Conservation (phyloP, 2,329 filamentous ascomycete species). For the Arthrobotrys iridis region DNA sequence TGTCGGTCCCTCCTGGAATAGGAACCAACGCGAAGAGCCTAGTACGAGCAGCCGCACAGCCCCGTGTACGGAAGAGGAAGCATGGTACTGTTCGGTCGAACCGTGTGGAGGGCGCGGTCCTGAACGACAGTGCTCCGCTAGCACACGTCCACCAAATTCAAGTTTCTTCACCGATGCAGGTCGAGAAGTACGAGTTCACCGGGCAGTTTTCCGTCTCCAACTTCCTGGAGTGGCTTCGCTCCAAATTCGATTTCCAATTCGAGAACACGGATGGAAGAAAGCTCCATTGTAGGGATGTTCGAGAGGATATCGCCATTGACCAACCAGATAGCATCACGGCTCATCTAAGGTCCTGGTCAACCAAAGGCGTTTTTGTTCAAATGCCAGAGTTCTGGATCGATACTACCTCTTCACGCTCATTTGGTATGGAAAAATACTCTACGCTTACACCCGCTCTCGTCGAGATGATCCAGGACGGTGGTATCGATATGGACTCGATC, state of each 20-base stretch:
- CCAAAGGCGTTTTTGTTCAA: slow-evolving; percentile 35
- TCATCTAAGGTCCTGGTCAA: slow-evolving; percentile 40
- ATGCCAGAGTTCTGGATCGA: slow-evolving; percentile 40
- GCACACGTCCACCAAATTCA: slow-evolving; percentile 10
- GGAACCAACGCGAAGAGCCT: slow-evolving; percentile 52
- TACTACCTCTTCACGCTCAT: slow-evolving; percentile 24
- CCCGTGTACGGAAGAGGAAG: slow-evolving; percentile 47
- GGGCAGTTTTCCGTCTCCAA: slow-evolving; percentile 26
- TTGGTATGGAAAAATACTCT: slow-evolving; percentile 46
- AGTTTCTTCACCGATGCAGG: not conserved
- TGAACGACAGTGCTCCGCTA: slow-evolving; percentile 12
- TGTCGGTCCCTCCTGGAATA: slow-evolving; percentile 33
- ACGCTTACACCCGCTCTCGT: slow-evolving; percentile 45
- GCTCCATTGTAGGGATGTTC: slow-evolving; percentile 33
- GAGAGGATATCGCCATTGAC: slow-evolving; percentile 35
- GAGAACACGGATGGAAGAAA: slow-evolving; percentile 20
- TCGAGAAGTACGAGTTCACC: slow-evolving; percentile 29
- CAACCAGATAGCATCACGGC: slow-evolving; percentile 16
- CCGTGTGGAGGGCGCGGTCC: slow-evolving; percentile 18
- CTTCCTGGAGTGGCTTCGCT: slow-evolving; percentile 23
- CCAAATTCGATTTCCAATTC: slow-evolving; percentile 31
- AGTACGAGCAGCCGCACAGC: slow-evolving; percentile 26
- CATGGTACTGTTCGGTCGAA: slow-evolving; percentile 22
- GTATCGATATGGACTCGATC: slow-evolving; percentile 22
- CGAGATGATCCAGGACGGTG: slow-evolving; percentile 30